phyloP scores from a whole-genome alignment of 202 grass and related monocot genomes.

The Saccharum hybrid region DNA sequence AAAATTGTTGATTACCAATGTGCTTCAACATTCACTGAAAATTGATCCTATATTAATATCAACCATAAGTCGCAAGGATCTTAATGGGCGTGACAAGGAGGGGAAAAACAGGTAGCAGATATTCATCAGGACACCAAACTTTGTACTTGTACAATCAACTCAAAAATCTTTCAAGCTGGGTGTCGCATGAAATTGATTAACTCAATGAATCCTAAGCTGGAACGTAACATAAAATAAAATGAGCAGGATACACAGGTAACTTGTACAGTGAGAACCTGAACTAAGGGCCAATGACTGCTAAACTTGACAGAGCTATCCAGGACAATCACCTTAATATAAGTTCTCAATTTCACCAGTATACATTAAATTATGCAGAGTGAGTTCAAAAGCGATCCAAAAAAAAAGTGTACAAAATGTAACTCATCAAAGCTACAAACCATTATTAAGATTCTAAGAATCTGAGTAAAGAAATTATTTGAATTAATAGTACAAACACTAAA shows the following conservation, averaged over 20 bases:
- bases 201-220: conserved; percentile 10
- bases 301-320: not conserved
- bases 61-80: not conserved
- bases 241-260: conserved; percentile 7
- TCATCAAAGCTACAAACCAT: conserved; percentile 27
- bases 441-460: not conserved
- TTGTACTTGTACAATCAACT: not conserved
- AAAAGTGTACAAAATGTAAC: conserved; percentile 6
- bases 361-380: conserved; percentile 12
- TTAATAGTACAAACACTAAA: not conserved
- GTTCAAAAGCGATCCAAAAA: conserved; percentile 19
- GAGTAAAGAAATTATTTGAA: conserved; percentile 3
- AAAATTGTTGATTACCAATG: not conserved
- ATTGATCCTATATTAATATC: conserved; percentile 1
- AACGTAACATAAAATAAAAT: not conserved
- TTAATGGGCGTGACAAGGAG: not conserved
- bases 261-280: conserved; percentile 5
- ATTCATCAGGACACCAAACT: not conserved
- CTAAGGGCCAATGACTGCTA: not conserved
- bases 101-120: not conserved
- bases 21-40: not conserved
- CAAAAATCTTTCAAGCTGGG: not conserved
- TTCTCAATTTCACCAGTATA: not conserved
- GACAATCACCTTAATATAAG: not conserved
- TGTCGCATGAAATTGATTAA: not conserved